Conservation (phyloP, 768 basidiomycete species). For the Tricholoma terreum region DNA sequence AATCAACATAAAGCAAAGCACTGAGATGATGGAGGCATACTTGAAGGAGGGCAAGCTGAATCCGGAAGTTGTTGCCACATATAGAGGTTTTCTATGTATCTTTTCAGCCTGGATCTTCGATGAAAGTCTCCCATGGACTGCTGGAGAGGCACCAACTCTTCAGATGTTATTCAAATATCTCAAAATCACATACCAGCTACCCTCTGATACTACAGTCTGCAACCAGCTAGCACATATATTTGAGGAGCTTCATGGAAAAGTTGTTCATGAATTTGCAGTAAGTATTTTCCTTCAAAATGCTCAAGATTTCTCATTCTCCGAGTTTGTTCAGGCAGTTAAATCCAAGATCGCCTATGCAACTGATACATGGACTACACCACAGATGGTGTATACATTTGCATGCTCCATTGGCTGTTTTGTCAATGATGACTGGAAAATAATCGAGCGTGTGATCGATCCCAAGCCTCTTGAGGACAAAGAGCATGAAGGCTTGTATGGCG, state of each 20-base stretch:
- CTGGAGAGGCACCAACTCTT: constrained; percentile 19
- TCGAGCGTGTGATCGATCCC: constrained; percentile 32
- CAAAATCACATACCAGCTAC: constrained; percentile 15
- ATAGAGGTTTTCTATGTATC: constrained; percentile 25
- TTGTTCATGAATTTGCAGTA: constrained; percentile 21
- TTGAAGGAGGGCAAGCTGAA: constrained; percentile 31
- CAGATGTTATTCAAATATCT: constrained; percentile 22
- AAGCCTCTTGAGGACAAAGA: constrained; percentile 29
- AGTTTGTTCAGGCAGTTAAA: neutral
- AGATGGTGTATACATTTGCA: neutral
- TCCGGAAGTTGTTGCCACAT: constrained; percentile 19
- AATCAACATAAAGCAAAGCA: constrained; percentile 14
- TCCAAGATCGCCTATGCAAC: constrained; percentile 1
- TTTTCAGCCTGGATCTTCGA: constrained; percentile 33
- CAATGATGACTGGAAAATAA: constrained; percentile 29
- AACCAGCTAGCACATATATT: constrained; percentile 22
- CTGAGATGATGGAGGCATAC: constrained; percentile 25
- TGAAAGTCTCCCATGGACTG: constrained; percentile 29
- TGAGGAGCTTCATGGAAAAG: constrained; percentile 18
- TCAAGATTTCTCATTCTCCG: neutral
- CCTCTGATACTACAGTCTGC: constrained; percentile 20
- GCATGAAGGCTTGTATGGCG: constrained; percentile 30
- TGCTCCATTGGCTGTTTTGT: constrained; percentile 16
- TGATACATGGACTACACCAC: neutral
- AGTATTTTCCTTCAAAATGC: neutral